A percentile compares a stretch with the other conserved stretches of the same genome.
These are phyloP conservation scores for Mixia osmundae DNA, from an alignment of 1,284 basidiomycete species.

Conservation along the genomic window DNA sequence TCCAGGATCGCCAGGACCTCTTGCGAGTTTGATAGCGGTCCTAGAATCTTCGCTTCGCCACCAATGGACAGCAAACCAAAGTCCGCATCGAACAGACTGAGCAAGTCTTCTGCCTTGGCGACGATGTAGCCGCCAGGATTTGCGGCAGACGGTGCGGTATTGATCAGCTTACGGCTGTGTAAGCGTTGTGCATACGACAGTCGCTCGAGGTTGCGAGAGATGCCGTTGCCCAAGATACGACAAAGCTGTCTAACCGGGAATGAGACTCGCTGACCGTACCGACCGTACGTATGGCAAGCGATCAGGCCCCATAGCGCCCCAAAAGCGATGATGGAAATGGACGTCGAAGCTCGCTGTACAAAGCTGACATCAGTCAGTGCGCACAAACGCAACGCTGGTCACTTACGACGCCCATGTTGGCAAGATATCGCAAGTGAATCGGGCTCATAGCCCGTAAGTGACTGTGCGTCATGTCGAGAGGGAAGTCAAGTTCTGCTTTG, in stretches of 20 bases:
- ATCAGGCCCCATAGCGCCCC: conserved; percentile 65
- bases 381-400: not conserved
- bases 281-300: conserved; percentile 58
- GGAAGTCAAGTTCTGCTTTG: conserved; percentile 41
- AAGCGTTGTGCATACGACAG: conserved; percentile 55
- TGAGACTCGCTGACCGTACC: conserved; percentile 17
- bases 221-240: conserved; percentile 52
- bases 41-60: conserved; percentile 57
- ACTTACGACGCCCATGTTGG: conserved; percentile 29
- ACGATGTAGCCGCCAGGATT: conserved; percentile 66
- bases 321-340: conserved; percentile 66
- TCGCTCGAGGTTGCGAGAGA: conserved; percentile 61
- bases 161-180: conserved; percentile 57
- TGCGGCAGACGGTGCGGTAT: conserved; percentile 43
- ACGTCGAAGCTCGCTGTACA: conserved; percentile 52
- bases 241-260: conserved; percentile 20
- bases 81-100: conserved; percentile 62
- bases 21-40: conserved; percentile 54
- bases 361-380: no score
- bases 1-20: conserved; percentile 64
- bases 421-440: conserved; percentile 48
- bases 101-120: conserved; percentile 59
- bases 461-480: conserved; percentile 69
- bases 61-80: conserved; percentile 64
- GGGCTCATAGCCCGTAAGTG: conserved; percentile 73